Base-by-base conservation (phyloP, 2,329 filamentous ascomycete genomes). In the Alternaria triticimaculans region DNA sequence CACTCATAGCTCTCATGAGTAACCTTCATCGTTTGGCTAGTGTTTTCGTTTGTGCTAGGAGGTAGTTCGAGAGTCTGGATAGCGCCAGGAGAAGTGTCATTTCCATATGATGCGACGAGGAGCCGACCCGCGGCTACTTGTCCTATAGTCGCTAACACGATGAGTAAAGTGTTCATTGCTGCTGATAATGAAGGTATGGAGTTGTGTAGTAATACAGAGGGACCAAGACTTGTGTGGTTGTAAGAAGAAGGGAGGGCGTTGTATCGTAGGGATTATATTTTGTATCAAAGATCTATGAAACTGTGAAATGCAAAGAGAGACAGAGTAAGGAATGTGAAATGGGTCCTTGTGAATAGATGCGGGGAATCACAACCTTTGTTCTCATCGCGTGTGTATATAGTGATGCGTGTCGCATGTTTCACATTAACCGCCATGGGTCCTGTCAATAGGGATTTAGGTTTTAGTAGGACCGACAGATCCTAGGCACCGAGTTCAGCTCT, bases 1-100 rank as follows among this genome's bases (percentile, higher is more conserved):
- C 88, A 90, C 33, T 80, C 79, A 6, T 79, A 80, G 55, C 80
- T 81, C 21, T 81, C 82, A 55, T 82, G 82, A 18, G 85, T 76
- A 20, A 77, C 72, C 68, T 80, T 76, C 63, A 89, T 82, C 26
- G 58, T 43, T 11, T 45, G 44, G 20, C n/a, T 55, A 59, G 71
- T 71, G 15, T 14, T 43, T 12, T 44, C 21, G 30, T 48, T 30
- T 28, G 53, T 30, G 28, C 56, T 56, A 20, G 48, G 41, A 33
- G 20, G 44, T 20, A 70, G 56, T 3, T 76, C 73, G 60, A 85
- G 72, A 1, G 80, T 81, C 9, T 80, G 78, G 50, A 86, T 68
- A n/a, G 76, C 78, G 50, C 84, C 84, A 9, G 37, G 25, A 23
- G 41, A 28, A 15, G 67, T 21, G 37, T 20, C 46, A 33, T 49